Conservation (phyloP, 2,329 filamentous ascomycete genomes). For the Cylindrodendrum hubeiense region DNA sequence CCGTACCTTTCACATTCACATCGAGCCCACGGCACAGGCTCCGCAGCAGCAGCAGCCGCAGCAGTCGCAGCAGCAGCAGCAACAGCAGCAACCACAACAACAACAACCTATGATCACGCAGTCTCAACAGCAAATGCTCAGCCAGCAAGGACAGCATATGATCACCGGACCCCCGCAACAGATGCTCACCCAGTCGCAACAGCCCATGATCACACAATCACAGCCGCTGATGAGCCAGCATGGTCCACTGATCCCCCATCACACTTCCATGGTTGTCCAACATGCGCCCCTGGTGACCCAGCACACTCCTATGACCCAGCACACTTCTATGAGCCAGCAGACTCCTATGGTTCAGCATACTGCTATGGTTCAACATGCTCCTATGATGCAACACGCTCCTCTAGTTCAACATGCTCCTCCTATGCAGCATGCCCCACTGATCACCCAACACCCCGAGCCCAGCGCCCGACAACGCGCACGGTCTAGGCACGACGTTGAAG, state of each 20-base stretch:
- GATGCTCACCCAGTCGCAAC: not conserved
- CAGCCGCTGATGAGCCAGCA: not conserved
- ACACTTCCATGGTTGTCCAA: slow-evolving; percentile 14
- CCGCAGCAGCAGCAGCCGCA: slow-evolving; percentile 15
- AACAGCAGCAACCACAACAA: not conserved
- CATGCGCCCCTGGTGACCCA: not conserved
- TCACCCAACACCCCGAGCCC: slow-evolving; percentile 7
- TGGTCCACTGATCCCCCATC: not conserved
- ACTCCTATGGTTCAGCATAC: slow-evolving; percentile 7
- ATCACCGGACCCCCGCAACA: not conserved
- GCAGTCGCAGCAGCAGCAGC: not conserved
- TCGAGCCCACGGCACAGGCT: slow-evolving; percentile 38
- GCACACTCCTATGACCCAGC: not conserved
- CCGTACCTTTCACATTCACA: slow-evolving; percentile 45
- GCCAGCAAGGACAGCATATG: not conserved
- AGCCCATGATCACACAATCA: slow-evolving; percentile 6
- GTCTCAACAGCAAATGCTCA: slow-evolving; percentile 2
- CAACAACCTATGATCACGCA: slow-evolving; percentile 15
- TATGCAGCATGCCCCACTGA: not conserved
- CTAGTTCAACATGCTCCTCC: not conserved
- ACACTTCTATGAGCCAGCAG: slow-evolving; percentile 15
- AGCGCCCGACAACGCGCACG: slow-evolving; percentile 28
- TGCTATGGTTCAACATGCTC: slow-evolving; percentile 23
- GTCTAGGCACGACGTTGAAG: slow-evolving; percentile 38
- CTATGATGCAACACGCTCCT: slow-evolving; percentile 19